Percentiles rank a stretch among this genome's conserved stretches.
phyloP scores from a whole-genome alignment of 2,329 filamentous ascomycete species.

The Leptographium procerum region DNA sequence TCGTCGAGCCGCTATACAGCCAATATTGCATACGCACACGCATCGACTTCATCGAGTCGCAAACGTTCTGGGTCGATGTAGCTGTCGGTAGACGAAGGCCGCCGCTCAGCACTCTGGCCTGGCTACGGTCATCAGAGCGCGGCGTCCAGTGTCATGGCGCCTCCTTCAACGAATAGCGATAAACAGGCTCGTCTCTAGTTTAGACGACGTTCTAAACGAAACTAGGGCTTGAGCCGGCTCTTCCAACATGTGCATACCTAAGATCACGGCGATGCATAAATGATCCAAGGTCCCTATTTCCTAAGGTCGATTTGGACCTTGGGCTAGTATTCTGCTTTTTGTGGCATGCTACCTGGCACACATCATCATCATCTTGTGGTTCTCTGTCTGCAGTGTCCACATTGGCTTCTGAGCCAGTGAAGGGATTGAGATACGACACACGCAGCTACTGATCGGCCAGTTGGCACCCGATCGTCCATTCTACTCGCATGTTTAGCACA shows the following conservation, averaged over 20 bases:
- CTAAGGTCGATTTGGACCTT: neutral
- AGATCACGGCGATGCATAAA: neutral
- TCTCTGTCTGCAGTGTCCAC: neutral
- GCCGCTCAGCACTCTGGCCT: neutral
- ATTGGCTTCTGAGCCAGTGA: neutral
- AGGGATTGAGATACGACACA: no score
- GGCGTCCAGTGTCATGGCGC: neutral
- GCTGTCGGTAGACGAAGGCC: neutral
- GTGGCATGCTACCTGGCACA: no score
- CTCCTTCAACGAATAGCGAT: no score
- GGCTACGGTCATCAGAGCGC: neutral
- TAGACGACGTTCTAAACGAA: no score
- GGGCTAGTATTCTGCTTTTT: no score
- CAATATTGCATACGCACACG: no score
- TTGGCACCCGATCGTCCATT: no score
- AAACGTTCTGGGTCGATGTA: neutral
- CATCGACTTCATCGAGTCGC: no score
- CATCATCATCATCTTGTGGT: neutral
- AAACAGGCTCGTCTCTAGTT: neutral
- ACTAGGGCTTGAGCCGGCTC: no score
- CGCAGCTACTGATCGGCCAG: neutral
- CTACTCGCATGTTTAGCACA: neutral
- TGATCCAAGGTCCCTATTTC: neutral
- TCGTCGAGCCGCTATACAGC: no score
- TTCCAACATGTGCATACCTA: neutral